Conservation (phyloP, 2,329 filamentous ascomycete species). For the Rhynchosporium graminicola region DNA sequence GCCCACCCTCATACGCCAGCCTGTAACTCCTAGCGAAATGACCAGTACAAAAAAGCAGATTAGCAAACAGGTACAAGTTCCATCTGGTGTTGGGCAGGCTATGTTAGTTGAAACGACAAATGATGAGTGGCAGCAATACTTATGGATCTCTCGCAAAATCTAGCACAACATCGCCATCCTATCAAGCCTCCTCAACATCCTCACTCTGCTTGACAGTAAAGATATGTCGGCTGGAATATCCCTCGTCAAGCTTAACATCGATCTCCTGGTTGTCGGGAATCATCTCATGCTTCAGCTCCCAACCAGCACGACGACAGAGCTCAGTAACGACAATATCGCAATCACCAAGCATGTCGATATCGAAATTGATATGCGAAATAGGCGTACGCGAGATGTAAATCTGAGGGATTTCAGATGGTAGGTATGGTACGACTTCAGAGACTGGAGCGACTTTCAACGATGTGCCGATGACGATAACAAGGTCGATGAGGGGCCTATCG, state of each 20-base stretch:
- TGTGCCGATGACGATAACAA: conserved; percentile 95
- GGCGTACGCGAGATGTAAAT: conserved; percentile 87
- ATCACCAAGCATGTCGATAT: conserved; percentile 93
- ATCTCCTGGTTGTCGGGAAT: conserved; percentile 69
- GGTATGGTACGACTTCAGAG: conserved; percentile 80
- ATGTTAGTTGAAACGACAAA: too few species aligned
- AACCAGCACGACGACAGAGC: conserved; percentile 77
- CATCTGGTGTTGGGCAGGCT: too few species aligned
- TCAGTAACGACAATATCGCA: conserved; percentile 90
- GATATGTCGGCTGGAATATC: conserved; percentile 47
- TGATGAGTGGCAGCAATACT: not conserved
- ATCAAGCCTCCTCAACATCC: not conserved
- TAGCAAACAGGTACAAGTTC: not conserved
- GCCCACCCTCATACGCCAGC: not conserved
- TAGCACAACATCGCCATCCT: not conserved
- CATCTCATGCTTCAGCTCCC: conserved; percentile 80
- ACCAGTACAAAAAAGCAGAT: not conserved
- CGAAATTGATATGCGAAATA: conserved; percentile 88
- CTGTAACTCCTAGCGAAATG: not conserved
- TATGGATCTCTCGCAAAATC: not conserved
- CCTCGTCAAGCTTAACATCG: conserved; percentile 53
- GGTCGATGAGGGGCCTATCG: conserved; percentile 78
- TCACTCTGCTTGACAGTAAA: conserved; percentile 40
- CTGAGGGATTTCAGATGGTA: conserved; percentile 80
- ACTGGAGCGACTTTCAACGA: conserved; percentile 95